A percentile compares a stretch with the other conserved stretches of the same genome.
Evolutionary conservation across 2,329 filamentous ascomycete species (phyloP).

Genomic region (Nemania sp.): DNA sequence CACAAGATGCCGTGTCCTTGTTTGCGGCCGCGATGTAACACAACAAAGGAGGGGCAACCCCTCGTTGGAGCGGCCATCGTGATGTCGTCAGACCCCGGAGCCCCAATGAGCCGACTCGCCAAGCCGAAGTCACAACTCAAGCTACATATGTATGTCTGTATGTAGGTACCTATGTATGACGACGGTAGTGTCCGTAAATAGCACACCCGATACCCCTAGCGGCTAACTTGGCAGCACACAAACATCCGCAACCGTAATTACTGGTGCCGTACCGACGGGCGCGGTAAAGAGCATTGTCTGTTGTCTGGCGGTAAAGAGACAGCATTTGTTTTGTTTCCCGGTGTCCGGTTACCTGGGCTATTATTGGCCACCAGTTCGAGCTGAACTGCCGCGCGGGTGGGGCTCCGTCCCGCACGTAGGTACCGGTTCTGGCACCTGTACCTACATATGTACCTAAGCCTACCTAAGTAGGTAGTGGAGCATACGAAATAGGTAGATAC

Average conservation of each 20-base stretch:
- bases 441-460: not conserved
- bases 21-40: constrained; percentile 28
- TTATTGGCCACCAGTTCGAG: constrained; percentile 23
- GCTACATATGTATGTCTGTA: too few relatives aligned
- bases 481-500: not conserved
- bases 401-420: not conserved
- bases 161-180: too few relatives aligned
- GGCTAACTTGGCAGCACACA: not conserved
- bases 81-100: constrained; percentile 12
- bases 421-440: not conserved
- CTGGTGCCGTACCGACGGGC: not conserved
- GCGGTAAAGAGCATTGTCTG: not conserved
- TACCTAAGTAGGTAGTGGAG: not conserved
- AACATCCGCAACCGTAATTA: constrained; percentile 3
- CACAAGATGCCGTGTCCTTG: not conserved
- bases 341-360: not conserved
- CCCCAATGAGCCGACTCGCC: constrained; percentile 6
- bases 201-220: not conserved
- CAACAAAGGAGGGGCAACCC: not conserved
- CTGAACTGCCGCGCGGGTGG: constrained; percentile 29
- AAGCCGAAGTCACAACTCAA: constrained; percentile 6
- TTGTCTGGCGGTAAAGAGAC: not conserved
- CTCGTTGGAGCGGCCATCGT: constrained; percentile 5
- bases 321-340: not conserved
- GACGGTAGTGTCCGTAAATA: constrained; percentile 15